Base-by-base conservation (phyloP, 2,329 filamentous ascomycete species). In the Mollisiaceae sp. region DNA sequence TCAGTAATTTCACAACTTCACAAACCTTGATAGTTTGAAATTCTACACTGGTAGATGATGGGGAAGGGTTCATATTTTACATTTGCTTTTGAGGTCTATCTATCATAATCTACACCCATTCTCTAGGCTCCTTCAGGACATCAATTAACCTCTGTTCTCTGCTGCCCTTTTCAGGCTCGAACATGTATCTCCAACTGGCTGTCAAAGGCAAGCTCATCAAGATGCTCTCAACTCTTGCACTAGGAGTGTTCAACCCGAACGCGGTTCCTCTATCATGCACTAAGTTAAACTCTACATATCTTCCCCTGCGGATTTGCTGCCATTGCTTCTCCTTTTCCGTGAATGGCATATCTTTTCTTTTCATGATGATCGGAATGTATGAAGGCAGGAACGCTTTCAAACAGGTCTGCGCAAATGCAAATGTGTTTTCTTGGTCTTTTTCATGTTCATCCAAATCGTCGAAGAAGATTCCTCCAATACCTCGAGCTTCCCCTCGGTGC, bases 261-360 rank as follows among this genome's bases (percentile, higher is more conserved):
- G 91, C 89, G 1, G 95, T 99, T 2, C 95, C 95, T 32, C 95
- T 88, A 80, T 99, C 95, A 79, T 99, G 94, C 63, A 99, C 93
- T 43, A 99, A 85, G 80, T 99, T 99, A 80, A 99, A 99, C 80
- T 99, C 95, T 69, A 99, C 95, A 77, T 99, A 99, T 74, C 93
- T 86, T n/a, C 95, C 95, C 70, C 95, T 84, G 59, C 95, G 86
- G 68, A 99, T 84, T 82, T 98, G 95, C 81, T 99, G 95, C 95
- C 95, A 99, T 70, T 92, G 88, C 82, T 97, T 97, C 81, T 97
- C 91, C 71, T 89, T 84, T 57, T 91, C 89, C 0, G 88, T 94
- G 74, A 88, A 99, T 0, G 92, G 89, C 93, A 97, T 93, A 74
- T 97, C 91, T 82, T 97, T 98, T 71, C 95, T 84, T 77, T 85